A percentile compares a stretch with the other conserved stretches of the same genome.
Conservation (phyloP, 73 alveolate species). For the Paramecium bursaria region DNA sequence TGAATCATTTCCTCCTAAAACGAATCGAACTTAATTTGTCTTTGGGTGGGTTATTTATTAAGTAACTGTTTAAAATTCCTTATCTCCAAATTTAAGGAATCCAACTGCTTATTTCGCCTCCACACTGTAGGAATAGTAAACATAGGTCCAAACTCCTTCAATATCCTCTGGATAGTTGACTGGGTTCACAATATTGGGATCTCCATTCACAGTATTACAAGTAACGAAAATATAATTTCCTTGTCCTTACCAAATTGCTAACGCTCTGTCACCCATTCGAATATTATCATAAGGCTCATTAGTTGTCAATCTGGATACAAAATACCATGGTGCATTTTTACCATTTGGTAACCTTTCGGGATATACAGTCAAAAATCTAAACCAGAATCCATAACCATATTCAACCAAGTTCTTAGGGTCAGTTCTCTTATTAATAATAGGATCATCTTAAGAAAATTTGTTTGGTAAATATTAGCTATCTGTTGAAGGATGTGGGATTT, state of each 20-base stretch:
- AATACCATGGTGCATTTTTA: constrained; percentile 54
- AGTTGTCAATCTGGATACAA: constrained; percentile 36
- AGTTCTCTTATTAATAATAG: constrained; percentile 30
- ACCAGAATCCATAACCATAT: constrained; percentile 64
- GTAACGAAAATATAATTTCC: constrained; percentile 55
- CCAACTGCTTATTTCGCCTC: constrained; percentile 50
- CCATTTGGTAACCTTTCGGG: constrained; percentile 26
- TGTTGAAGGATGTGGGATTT: not conserved
- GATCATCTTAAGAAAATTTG: not conserved
- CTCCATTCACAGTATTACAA: constrained; percentile 14
- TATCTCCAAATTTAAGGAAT: constrained; percentile 44
- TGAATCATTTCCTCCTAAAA: constrained; percentile 52
- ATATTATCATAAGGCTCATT: constrained; percentile 44
- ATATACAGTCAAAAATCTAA: constrained; percentile 48
- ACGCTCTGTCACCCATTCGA: constrained; percentile 61
- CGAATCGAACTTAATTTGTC: constrained; percentile 32
- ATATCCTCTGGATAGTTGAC: constrained; percentile 59
- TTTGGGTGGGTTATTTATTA: constrained; percentile 31
- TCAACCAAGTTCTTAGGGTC: constrained; percentile 23
- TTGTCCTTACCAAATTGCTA: constrained; percentile 65
- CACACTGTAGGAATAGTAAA: constrained; percentile 56
- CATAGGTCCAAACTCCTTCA: constrained; percentile 66
- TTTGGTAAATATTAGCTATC: constrained; percentile 2
- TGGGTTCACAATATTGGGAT: constrained; percentile 15
- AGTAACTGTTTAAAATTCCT: constrained; percentile 17